These are phyloP conservation scores for Angomonas deanei DNA, from an alignment of 208 protist species.

Conservation along the genomic window DNA sequence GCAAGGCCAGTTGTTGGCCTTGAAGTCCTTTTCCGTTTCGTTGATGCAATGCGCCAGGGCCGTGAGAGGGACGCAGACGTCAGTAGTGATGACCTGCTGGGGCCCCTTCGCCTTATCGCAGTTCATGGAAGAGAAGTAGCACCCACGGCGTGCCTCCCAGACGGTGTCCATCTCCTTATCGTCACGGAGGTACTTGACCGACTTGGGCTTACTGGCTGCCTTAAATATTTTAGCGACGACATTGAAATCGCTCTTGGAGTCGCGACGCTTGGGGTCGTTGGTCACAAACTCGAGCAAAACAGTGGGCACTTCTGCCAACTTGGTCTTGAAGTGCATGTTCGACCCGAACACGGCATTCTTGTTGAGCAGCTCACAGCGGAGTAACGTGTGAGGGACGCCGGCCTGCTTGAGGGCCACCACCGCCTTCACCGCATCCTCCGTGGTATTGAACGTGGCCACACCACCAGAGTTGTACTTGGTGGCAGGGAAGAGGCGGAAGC, in stretches of 20 bases:
- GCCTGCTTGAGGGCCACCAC: constrained; percentile 26
- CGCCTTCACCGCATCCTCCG: constrained; percentile 17
- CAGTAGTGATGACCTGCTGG: constrained; percentile 30
- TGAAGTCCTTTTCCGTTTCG: constrained; percentile 54
- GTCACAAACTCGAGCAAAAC: constrained; percentile 47
- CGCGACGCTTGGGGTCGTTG: constrained; percentile 16
- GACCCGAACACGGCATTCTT: constrained; percentile 17
- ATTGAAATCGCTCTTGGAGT: constrained; percentile 27
- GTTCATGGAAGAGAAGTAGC: constrained; percentile 10
- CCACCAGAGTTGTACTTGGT: constrained; percentile 18
- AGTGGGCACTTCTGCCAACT: constrained; percentile 20
- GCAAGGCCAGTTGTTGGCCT: constrained; percentile 2
- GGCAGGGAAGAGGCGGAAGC: constrained; percentile 25
- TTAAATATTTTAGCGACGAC: constrained; percentile 15
- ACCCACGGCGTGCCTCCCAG: constrained; percentile 20
- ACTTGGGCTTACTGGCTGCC: background rate
- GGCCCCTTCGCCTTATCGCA: constrained; percentile 9
- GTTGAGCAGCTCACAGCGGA: constrained; percentile 53
- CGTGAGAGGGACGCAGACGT: constrained; percentile 79
- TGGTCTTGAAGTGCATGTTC: constrained; percentile 23
- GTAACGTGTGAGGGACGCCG: constrained; percentile 18
- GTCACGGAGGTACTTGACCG: constrained; percentile 15
- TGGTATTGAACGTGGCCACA: constrained; percentile 22
- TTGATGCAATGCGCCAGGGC: constrained; percentile 39
- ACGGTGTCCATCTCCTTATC: constrained; percentile 11